Percentiles rank a stretch among this genome's conserved stretches.
Evolutionary conservation across 306 rosid species (phyloP).

Genomic region (barrel medic (Medicago truncatula)): MtrunA17r5.0-ANR NC_053043.1:47727501-47728000

Average conservation of each 20-base stretch:
- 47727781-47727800: slow-evolving; percentile 48
- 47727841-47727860: slow-evolving; percentile 40
- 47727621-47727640: slow-evolving; percentile 13
- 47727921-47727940: slow-evolving; percentile 50
- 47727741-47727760: neutral
- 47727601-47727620: neutral
- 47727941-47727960: slow-evolving; percentile 75
- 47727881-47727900: slow-evolving; percentile 46
- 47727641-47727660: slow-evolving; percentile 3
- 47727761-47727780: slow-evolving; percentile 29
- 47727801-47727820: slow-evolving; percentile 43
- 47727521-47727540: slow-evolving; percentile 7
- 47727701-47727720: slow-evolving; percentile 15
- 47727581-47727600: neutral
- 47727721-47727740: neutral
- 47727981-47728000: slow-evolving; percentile 67
- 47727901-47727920: slow-evolving; percentile 38
- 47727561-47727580: slow-evolving; percentile 2
- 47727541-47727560: slow-evolving; percentile 15
- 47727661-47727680: neutral
- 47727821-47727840: slow-evolving; percentile 28
- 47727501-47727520: slow-evolving; percentile 18
- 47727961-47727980: slow-evolving; percentile 83
- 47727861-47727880: slow-evolving; percentile 40
- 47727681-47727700: slow-evolving; percentile 11